Conservation (phyloP, 78 protist species). For the Monosiga brevicollis region DNA sequence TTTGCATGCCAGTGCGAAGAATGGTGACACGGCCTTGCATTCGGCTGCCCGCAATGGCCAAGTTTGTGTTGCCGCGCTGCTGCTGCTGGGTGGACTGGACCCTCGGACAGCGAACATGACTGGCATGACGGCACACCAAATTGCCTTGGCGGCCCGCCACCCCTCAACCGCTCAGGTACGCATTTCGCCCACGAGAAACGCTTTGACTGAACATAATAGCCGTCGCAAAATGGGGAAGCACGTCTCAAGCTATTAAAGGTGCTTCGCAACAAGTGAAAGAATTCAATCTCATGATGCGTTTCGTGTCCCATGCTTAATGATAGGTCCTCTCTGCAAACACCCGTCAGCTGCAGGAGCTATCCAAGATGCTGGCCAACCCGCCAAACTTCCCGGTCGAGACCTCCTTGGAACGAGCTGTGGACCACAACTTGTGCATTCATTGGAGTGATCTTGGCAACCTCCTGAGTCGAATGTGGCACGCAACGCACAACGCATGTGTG, state of each 20-base stretch:
- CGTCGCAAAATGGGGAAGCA: too few relatives aligned
- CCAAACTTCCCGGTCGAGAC: background rate
- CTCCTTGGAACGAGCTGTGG: background rate
- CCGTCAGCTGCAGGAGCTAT: background rate
- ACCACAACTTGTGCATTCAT: background rate
- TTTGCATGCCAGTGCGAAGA: background rate
- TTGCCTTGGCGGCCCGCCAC: background rate
- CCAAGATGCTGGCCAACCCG: too few relatives aligned
- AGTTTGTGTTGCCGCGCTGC: background rate
- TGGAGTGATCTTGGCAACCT: background rate
- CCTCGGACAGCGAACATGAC: background rate
- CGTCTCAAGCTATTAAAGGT: background rate
- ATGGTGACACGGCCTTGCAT: background rate
- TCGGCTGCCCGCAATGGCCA: background rate
- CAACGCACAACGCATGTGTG: background rate
- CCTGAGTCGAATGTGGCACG: background rate
- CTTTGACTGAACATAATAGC: background rate
- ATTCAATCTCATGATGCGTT: background rate
- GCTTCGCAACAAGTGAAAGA: background rate
- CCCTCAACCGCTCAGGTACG: background rate
- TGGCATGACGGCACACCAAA: background rate
- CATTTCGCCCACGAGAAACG: background rate
- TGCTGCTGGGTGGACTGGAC: background rate
- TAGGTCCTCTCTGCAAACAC: background rate
- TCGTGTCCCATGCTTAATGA: background rate